These are phyloP conservation scores for Rhizodiscina lignyota DNA, from an alignment of 495 filamentous ascomycete genomes.

Conservation along the genomic window DNA sequence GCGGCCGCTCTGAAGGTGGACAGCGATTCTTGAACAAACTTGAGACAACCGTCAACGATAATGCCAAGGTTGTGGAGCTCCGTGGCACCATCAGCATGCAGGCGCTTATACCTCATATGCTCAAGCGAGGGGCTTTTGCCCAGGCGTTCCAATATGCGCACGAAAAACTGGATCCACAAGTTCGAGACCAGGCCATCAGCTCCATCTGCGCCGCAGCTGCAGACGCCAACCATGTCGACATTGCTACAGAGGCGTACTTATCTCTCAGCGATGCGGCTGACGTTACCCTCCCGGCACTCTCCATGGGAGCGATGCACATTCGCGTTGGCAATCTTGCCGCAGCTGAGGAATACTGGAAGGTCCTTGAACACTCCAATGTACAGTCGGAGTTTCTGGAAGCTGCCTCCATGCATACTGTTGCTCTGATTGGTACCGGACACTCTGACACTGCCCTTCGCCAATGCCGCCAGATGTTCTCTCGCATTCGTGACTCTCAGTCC, in stretches of 20 bases:
- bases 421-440: constrained; percentile 63
- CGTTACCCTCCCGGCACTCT: constrained; percentile 51
- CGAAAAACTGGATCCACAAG: constrained; percentile 27
- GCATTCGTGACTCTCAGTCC: constrained; percentile 42
- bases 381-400: constrained; percentile 52
- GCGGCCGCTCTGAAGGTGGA: constrained; percentile 60
- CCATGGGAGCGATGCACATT: constrained; percentile 70
- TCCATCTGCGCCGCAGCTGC: constrained; percentile 53
- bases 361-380: constrained; percentile 29
- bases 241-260: constrained; percentile 49
- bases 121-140: constrained; percentile 43
- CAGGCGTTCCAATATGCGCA: constrained; percentile 49
- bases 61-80: constrained; percentile 36
- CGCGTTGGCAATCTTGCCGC: constrained; percentile 60
- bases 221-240: constrained; percentile 54
- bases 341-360: constrained; percentile 60
- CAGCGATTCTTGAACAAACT: constrained; percentile 71
- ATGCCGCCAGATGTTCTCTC: constrained; percentile 66
- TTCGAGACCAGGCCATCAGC: constrained; percentile 36
- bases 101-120: constrained; percentile 57
- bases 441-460: constrained; percentile 59
- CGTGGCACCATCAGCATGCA: constrained; percentile 40
- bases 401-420: constrained; percentile 70
- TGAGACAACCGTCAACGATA: constrained; percentile 12
- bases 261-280: constrained; percentile 26